Evolutionary conservation across 1,139 yeast genomes (phyloP).

Genomic region (Magnusiomyces clavatus): DNA sequence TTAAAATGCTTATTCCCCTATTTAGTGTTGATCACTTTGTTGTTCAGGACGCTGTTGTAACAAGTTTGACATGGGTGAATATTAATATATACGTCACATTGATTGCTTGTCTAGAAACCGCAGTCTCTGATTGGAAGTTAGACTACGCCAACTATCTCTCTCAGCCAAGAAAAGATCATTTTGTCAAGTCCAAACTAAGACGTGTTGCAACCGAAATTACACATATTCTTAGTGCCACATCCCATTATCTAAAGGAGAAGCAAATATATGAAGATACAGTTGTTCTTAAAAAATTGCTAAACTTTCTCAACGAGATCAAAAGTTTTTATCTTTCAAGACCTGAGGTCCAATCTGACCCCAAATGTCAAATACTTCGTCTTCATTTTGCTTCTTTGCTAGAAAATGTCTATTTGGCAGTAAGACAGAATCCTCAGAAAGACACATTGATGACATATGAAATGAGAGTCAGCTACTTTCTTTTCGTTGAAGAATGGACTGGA

Average conservation of each 20-base stretch:
- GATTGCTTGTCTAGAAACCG: slow-evolving; percentile 66
- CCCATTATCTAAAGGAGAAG: slow-evolving; percentile 50
- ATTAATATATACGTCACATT: slow-evolving; percentile 80
- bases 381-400: slow-evolving; percentile 76
- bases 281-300: slow-evolving; percentile 57
- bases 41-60: slow-evolving; percentile 76
- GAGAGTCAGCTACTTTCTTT: slow-evolving; percentile 72
- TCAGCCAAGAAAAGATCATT: slow-evolving; percentile 15
- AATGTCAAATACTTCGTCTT: slow-evolving; percentile 68
- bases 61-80: slow-evolving; percentile 83
- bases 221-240: slow-evolving; percentile 66
- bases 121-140: slow-evolving; percentile 38
- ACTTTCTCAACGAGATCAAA: slow-evolving; percentile 59
- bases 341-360: slow-evolving; percentile 56
- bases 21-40: slow-evolving; percentile 62
- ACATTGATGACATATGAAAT: slow-evolving; percentile 79
- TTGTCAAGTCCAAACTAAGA: slow-evolving; percentile 35
- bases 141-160: slow-evolving; percentile 15
- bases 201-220: slow-evolving; percentile 67
- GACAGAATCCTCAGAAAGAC: slow-evolving; percentile 24
- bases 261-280: slow-evolving; percentile 56
- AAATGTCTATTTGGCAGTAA: slow-evolving; percentile 51
- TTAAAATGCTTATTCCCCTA: slow-evolving; percentile 79
- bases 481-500: slow-evolving; percentile 91
- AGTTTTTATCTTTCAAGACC: slow-evolving; percentile 47